Evolutionary conservation across 2,329 filamentous ascomycete genomes (phyloP), one percentile per base, ranked within the genome.

Genomic region (Pseudogymnoascus pannorum): DNA sequence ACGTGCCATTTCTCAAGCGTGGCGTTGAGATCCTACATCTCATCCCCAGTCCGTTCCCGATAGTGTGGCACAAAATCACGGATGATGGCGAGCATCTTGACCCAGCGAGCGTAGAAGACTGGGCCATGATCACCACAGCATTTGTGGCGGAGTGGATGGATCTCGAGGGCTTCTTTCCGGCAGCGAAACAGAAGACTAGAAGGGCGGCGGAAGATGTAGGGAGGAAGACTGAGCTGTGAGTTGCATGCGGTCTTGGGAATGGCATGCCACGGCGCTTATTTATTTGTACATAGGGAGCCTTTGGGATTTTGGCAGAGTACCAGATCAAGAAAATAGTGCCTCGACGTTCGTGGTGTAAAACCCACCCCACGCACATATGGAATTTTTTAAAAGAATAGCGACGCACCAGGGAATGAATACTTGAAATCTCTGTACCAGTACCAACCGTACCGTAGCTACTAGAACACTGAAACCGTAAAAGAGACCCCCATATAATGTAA

Each of bases 121-220:
- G 94, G 94, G 85, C 88, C 16, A 86, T 83, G 72, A 87, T 99
- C 57, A 79, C 93, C 5, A 87, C 89, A 0, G 92, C 86, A 0
- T 99, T 97, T 76, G 83, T 86, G 33, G 87, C 89, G 0, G 93
- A 97, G 75, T 97, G 92, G 92, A 84, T 97, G 83, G 92, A 96
- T 66, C 75, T 97, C 64, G 72, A 73, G 48, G 71, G 71, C 2
- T 65, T 68, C 61, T 70, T 73, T 12, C 66, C 69, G 14, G 24
- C 59, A 16, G 12, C 54, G 4, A 57, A 42, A 12, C 5, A n/a
- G 44, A 29, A 29, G 44, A 24, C 24, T 18, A n/a, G n/a, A 31
- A 54, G 48, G 6, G n/a, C 48, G 26, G 44, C n/a, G 24, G 9
- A 31, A 54, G 26, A 54, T 2, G 48, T n/a, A 12, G 48, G 24